phyloP scores from a whole-genome alignment of 164 flowering plant species.

The Chloranthus sessilifolius region DNA sequence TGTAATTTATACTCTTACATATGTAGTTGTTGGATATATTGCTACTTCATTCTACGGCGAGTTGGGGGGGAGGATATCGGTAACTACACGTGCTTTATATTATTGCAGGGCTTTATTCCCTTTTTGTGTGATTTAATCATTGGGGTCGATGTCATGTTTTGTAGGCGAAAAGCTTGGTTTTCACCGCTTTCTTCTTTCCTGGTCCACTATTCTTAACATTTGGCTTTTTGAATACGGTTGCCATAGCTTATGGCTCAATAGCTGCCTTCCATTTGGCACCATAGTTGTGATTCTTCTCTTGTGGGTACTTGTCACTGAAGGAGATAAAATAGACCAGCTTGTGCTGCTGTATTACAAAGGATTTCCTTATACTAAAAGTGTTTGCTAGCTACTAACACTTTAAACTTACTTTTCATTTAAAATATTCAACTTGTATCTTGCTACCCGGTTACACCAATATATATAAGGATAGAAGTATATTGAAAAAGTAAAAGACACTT shows the following conservation, averaged over 20 bases:
- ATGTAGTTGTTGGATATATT: conserved; percentile 60
- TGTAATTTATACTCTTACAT: conserved; percentile 49
- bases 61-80: conserved; percentile 56
- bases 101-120: not conserved
- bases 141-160: conserved; percentile 10
- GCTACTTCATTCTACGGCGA: conserved; percentile 55
- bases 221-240: conserved; percentile 48
- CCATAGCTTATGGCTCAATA: conserved; percentile 49
- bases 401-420: no score
- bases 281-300: conserved; percentile 42
- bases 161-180: conserved; percentile 53
- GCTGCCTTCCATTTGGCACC: conserved; percentile 80
- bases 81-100: conserved; percentile 15
- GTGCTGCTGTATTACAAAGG: no score
- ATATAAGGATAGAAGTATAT: no score
- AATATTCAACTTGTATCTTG: no score
- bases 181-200: conserved; percentile 50
- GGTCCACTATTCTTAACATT: conserved; percentile 49
- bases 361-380: no score
- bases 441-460: no score
- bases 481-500: no score
- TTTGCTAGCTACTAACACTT: no score
- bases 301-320: conserved; percentile 34
- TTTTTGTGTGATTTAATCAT: not conserved
- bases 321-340: no score